Percentiles rank a stretch among this genome's conserved stretches.
Evolutionary conservation across 768 basidiomycete species (phyloP).

Genomic region (Tylopilus subfusipes): DNA sequence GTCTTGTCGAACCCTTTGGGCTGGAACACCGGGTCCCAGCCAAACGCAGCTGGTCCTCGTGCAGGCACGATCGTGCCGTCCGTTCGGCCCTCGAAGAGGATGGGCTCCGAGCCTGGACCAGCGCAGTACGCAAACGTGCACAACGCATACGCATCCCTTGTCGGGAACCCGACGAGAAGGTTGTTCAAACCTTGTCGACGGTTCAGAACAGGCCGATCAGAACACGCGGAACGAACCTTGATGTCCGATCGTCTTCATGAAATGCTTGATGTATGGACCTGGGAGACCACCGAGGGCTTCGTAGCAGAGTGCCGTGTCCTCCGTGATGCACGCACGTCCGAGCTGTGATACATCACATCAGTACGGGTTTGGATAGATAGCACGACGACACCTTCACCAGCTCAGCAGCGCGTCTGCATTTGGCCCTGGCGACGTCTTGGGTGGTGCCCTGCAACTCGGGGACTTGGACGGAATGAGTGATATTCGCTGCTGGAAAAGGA

Average conservation of each 20-base stretch:
- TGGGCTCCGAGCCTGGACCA: conserved; percentile 75
- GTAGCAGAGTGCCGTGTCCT: conserved; percentile 94
- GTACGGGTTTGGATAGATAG: neutral
- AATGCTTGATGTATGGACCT: conserved; percentile 96
- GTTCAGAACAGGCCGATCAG: neutral
- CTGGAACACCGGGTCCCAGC: conserved; percentile 90
- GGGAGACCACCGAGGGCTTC: conserved; percentile 87
- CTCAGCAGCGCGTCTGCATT: conserved; percentile 83
- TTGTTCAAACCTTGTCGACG: conserved; percentile 63
- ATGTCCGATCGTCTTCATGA: conserved; percentile 78
- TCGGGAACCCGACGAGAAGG: conserved; percentile 72
- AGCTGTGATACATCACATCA: conserved; percentile 29
- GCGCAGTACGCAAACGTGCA: conserved; percentile 96
- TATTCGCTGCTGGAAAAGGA: neutral
- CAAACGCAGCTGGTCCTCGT: conserved; percentile 74
- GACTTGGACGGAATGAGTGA: conserved; percentile 44
- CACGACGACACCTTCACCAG: conserved; percentile 44
- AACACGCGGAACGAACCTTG: conserved; percentile 49
- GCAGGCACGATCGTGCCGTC: conserved; percentile 88
- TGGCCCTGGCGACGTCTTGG: conserved; percentile 82
- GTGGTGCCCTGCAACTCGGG: conserved; percentile 95
- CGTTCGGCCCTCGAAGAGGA: conserved; percentile 84
- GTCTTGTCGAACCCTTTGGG: conserved; percentile 74
- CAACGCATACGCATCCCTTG: conserved; percentile 79
- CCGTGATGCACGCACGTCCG: conserved; percentile 64